Conservation (phyloP, 2,329 filamentous ascomycete species). For the Clarireedia homoeocarpa region DNA sequence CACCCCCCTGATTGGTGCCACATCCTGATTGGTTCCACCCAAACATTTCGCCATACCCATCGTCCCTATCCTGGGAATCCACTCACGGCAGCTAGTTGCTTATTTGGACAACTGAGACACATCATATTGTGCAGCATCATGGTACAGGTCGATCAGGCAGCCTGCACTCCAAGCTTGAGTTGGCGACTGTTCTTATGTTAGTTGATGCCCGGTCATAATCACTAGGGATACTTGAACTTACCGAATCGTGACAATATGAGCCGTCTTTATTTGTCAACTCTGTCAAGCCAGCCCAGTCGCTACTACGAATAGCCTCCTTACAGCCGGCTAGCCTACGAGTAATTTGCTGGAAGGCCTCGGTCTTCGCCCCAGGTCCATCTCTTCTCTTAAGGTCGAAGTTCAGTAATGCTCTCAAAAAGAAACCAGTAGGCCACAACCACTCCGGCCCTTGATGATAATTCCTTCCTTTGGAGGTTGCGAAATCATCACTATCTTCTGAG, state of each 20-base stretch:
- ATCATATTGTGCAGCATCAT: slow-evolving; percentile 60
- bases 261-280: slow-evolving; percentile 92
- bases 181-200: slow-evolving; percentile 55
- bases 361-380: slow-evolving; percentile 56
- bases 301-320: slow-evolving; percentile 74
- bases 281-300: slow-evolving; percentile 81
- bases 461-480: slow-evolving; percentile 83
- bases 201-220: slow-evolving; percentile 11
- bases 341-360: slow-evolving; percentile 91
- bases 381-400: slow-evolving; percentile 80
- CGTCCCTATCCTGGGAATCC: neutral
- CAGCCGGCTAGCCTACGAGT: slow-evolving; percentile 75
- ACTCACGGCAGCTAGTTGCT: too few species aligned
- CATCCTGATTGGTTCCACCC: too few species aligned
- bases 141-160: slow-evolving; percentile 91
- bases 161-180: slow-evolving; percentile 96
- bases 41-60: neutral
- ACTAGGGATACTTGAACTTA: slow-evolving; percentile 39
- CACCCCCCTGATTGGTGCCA: too few species aligned
- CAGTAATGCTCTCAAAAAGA: slow-evolving; percentile 84
- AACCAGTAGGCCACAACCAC: slow-evolving; percentile 96
- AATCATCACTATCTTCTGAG: slow-evolving; percentile 85
- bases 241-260: slow-evolving; percentile 77
- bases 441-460: slow-evolving; percentile 99
- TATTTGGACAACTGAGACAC: slow-evolving; percentile 14